Evolutionary conservation across 2,329 filamentous ascomycete species (phyloP).

Genomic region (Trichophyton benhamiae): DNA sequence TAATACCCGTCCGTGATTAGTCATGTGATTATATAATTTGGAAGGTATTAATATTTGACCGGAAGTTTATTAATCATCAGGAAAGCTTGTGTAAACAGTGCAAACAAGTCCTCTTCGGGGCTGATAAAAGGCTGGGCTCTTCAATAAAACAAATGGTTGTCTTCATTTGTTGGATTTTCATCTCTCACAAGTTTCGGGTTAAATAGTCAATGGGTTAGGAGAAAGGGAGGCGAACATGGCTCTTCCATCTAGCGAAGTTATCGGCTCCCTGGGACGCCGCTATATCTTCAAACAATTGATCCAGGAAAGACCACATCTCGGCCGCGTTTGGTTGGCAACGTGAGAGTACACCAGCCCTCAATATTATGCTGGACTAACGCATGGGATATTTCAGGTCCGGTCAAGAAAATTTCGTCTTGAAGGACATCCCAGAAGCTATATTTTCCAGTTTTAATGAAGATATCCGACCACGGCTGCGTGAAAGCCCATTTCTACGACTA

Average conservation of each 20-base stretch:
- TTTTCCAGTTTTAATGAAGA: constrained; percentile 16
- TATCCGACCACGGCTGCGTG: constrained; percentile 18
- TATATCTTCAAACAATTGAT: constrained; percentile 24
- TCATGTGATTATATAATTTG: no score
- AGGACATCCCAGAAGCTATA: constrained; percentile 19
- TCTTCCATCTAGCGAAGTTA: constrained; percentile 12
- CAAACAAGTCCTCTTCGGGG: no score
- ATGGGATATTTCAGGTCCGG: constrained; percentile 13
- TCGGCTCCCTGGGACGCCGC: constrained; percentile 18
- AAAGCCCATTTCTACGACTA: constrained; percentile 29
- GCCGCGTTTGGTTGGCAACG: constrained; percentile 24
- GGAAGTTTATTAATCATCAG: no score
- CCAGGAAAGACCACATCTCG: constrained; percentile 23
- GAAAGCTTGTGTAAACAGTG: no score
- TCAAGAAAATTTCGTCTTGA: constrained; percentile 16
- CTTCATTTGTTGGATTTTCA: background rate
- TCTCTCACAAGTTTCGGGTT: background rate
- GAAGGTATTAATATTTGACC: no score
- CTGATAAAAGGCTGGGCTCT: no score
- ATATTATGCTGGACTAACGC: constrained; percentile 4
- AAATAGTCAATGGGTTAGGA: background rate
- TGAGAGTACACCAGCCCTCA: constrained; percentile 1
- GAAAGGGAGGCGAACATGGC: background rate
- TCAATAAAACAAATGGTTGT: background rate
- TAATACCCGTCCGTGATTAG: background rate